Base-by-base conservation (phyloP, 2,329 filamentous ascomycete species). In the Talaromyces sp. region DNA sequence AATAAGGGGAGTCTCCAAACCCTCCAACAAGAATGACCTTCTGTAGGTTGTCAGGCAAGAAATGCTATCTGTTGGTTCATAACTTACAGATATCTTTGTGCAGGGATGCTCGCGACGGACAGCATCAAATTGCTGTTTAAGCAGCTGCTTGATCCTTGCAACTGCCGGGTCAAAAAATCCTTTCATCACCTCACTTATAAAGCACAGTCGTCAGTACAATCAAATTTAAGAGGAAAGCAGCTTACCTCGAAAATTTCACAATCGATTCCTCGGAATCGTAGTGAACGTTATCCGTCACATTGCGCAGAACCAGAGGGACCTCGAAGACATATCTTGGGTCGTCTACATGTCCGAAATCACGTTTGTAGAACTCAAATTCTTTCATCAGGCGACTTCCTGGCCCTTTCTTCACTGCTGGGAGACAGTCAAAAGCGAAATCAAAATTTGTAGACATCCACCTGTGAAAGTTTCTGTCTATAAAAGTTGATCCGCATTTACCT, bases 341-440 rank as follows among this genome's bases (percentile, higher is more conserved):
- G 3, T 51, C 49, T 1, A 19, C 4, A 4, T 51, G 49, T 4
- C 67, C 67, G 58, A 75, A 77, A 31, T 69, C 64, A 10, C 64
- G 60, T 52, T 76, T 77, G 46, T 66, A 24, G 0, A 60, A 50
- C 52, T 77, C 73, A 43, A 75, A 76, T 2, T 65, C 62, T 19
- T 67, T 66, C 73, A 76, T 76, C 49, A 76, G 72, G 7, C 60
- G 29, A 49, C 70, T 73, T 13, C 72, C 71, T 1, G 70, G 65
- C 1, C 69, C 68, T 19, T 63, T 71, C 54, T 67, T 64, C 35
- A 66, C 63, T 1, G 61, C 24, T 1, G 63, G 58, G 13, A 77
- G 51, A 6, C 54, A 27, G 7, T 66, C 63, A 62, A 74, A 77
- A 0, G 66, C 66, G 4, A 53, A 27, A 0, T 71, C 72, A 59